Conservation (phyloP, 768 basidiomycete species). For the Podaxis rugospora region DNA sequence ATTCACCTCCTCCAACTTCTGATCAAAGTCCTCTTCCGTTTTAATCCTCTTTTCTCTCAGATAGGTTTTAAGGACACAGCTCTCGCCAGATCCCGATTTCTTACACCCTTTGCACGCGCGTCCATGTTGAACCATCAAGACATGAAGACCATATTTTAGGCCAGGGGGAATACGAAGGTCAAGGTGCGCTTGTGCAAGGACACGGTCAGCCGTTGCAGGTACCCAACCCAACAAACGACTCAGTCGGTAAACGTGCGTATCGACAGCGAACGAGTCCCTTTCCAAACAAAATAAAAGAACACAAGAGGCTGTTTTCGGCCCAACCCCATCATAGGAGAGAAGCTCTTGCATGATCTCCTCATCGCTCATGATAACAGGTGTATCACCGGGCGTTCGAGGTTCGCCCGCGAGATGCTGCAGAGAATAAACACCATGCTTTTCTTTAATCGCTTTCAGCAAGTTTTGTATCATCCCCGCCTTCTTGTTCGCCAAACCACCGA, state of each 20-base stretch:
- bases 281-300: slow-evolving; percentile 58
- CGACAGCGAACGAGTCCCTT: slow-evolving; percentile 58
- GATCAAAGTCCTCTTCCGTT: not conserved
- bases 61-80: slow-evolving; percentile 29
- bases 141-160: slow-evolving; percentile 55
- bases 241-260: slow-evolving; percentile 58
- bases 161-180: slow-evolving; percentile 46
- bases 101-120: slow-evolving; percentile 52
- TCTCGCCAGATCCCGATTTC: slow-evolving; percentile 19
- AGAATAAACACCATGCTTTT: slow-evolving; percentile 48
- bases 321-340: slow-evolving; percentile 52
- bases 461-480: slow-evolving; percentile 54
- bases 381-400: slow-evolving; percentile 16
- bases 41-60: slow-evolving; percentile 16
- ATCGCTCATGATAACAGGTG: slow-evolving; percentile 19
- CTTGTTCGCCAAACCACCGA: slow-evolving; percentile 56
- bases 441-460: slow-evolving; percentile 37
- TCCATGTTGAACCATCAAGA: slow-evolving; percentile 56
- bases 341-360: slow-evolving; percentile 54
- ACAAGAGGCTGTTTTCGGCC: slow-evolving; percentile 62
- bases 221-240: slow-evolving; percentile 50
- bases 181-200: slow-evolving; percentile 53
- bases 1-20: not conserved
- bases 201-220: slow-evolving; percentile 40
- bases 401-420: slow-evolving; percentile 45